Evolutionary conservation across 805 yeast genomes (phyloP), one percentile per base, ranked within the genome.

Genomic region (Spathaspora boniae): DNA sequence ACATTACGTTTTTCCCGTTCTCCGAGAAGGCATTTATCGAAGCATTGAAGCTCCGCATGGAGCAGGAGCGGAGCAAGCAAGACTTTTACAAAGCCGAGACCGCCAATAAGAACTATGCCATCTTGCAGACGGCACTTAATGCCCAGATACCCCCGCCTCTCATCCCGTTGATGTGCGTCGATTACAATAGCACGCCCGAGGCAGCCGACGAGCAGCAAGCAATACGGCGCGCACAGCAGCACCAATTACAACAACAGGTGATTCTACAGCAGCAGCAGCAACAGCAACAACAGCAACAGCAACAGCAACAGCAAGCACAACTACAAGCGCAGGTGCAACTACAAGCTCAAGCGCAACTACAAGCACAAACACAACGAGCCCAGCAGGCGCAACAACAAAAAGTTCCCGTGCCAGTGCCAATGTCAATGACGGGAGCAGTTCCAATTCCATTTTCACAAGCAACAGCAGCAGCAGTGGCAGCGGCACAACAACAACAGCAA

Each of bases 51-150:
- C 68, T 82, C 20, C 69, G 78, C 34, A 56, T 76, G 3, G 88
- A 86, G 53, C 91, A 83, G 51, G 96, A 89, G 54, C 69, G 73
- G 29, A 82, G 96, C 2, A 82, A 82, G 45, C 96, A 88, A 54
- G 93, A 83, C 45, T 80, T 68, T 46, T 82, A 83, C 53, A 73
- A 71, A 36, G 62, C 81, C 15, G 95, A 88, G 51, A 61, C 72
- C 26, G 66, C 82, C 17, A 71, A 72, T 27, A 71, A 74, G 37
- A 72, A 83, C 16, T 58, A 82, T 21, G 80, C 81, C 34, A 65
- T 88, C 14, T 49, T 89, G 33, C 76, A 76, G 40, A 61, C 67
- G 9, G 89, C 94, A 0, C 49, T 74, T 4, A 62, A 62, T 16
- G 72, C 80, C 9, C 80, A 80, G 12, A 62, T 88, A 2, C 93